Base-by-base conservation (phyloP, 2,329 filamentous ascomycete genomes). In the Ophiocordyceps camponoti-saundersi region DNA sequence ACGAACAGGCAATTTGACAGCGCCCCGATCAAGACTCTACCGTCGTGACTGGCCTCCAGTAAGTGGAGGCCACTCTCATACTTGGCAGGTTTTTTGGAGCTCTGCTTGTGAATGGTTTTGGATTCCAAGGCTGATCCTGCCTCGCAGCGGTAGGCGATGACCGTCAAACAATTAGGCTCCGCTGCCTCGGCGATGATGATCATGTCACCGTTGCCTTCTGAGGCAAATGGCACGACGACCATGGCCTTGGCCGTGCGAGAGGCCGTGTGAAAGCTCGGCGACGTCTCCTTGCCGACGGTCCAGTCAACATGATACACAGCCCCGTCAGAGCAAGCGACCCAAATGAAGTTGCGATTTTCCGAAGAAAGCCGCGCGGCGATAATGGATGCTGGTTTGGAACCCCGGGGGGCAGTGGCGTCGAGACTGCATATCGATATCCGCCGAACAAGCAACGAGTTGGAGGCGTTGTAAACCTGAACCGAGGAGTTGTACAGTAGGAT, bases 371-470 rank as follows among this genome's bases (percentile, higher is more conserved):
- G 57, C 59, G 65, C 68, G 15, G 65, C 65, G 46, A 70, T 62
- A 45, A 73, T 64, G 47, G 59, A 58, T 41, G 58, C 53, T 48
- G 60, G 48, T 41, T 48, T 50, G 36, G 58, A 47, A 11, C 49
- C 50, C 29, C 55, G 56, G 22, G 56, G 45, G 12, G 54, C 52
- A 6, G 57, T 53, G 29, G 55, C 46, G 44, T 61, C 59, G 36
- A 56, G 49, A 32, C 53, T 55, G 48, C 52, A 58, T 53, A 81
- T 66, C 13, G 74, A 66, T 44, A 95, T 80, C 48, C 79, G 77
- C 53, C 86, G 80, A 43, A 86, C 70, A 21, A 93, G 75, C 45
- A 93, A 75, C 2, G 92, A 96, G 47, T 87, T 88, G 52, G 77
- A 70, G 29, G 85, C 77, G 2, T 85, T 84, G 63, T 92, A 94